These are phyloP conservation scores for Myxozyma melibiosi DNA, from an alignment of 805 yeast species.

Conservation along the genomic window DNA sequence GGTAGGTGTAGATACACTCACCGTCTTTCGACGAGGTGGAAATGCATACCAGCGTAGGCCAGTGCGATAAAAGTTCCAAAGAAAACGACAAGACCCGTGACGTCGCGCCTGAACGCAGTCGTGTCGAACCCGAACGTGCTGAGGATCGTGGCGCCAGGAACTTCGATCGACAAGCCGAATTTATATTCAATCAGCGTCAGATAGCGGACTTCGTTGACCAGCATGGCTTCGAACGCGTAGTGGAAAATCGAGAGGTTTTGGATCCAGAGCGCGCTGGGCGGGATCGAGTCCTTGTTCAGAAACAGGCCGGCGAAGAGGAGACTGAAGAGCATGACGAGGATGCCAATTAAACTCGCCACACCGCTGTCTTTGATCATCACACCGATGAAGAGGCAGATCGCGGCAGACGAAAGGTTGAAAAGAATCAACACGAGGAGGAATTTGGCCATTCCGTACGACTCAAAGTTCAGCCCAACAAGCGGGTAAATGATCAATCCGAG, in stretches of 20 bases:
- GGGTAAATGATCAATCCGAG: conserved; percentile 84
- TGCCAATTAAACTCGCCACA: conserved; percentile 87
- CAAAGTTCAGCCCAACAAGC: conserved; percentile 67
- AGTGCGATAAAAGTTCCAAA: conserved; percentile 56
- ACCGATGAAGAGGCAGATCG: conserved; percentile 85
- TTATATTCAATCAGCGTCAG: conserved; percentile 82
- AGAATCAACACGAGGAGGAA: conserved; percentile 70
- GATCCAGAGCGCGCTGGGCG: conserved; percentile 58
- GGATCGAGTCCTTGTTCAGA: conserved; percentile 74
- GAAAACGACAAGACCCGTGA: conserved; percentile 60
- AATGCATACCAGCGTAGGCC: conserved; percentile 77
- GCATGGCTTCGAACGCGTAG: conserved; percentile 90
- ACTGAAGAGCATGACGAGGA: conserved; percentile 78
- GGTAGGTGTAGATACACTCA: conserved; percentile 37
- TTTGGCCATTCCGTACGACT: conserved; percentile 73
- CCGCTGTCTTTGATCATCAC: conserved; percentile 86
- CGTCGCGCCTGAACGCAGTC: conserved; percentile 70
- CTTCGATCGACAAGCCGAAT: conserved; percentile 90
- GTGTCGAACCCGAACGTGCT: conserved; percentile 94
- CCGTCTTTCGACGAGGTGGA: conserved; percentile 73
- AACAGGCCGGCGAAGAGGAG: conserved; percentile 91
- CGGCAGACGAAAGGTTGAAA: conserved; percentile 83
- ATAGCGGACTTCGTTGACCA: conserved; percentile 89
- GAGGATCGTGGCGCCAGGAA: conserved; percentile 96
- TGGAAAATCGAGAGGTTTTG: conserved; percentile 90